Evolutionary conservation across 805 yeast species (phyloP).

Genomic region (Ogataea siamensis): DNA sequence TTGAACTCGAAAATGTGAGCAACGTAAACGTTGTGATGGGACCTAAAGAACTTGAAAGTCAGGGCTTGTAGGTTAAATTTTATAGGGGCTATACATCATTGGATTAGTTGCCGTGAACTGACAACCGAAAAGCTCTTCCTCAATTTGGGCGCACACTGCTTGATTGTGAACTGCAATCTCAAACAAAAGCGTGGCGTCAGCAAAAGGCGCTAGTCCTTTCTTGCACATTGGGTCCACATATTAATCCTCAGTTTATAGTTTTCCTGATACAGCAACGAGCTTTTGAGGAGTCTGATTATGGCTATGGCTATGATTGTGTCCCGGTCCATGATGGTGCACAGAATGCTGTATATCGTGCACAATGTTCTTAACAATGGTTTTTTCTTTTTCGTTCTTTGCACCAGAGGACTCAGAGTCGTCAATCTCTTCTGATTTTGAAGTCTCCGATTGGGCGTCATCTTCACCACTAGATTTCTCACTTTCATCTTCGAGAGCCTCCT

Average conservation of each 20-base stretch:
- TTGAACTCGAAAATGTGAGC: conserved; percentile 2
- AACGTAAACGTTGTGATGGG: conserved; percentile 2
- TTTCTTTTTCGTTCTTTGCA: conserved; percentile 2
- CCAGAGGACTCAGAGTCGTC: conserved; percentile 3
- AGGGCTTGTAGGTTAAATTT: conserved; percentile 2
- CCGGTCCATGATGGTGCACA: conserved; percentile 1
- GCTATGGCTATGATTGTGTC: conserved; percentile 3
- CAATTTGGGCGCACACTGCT: conserved; percentile 3
- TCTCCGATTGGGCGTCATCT: conserved; percentile 2
- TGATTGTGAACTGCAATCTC: conserved; percentile 3
- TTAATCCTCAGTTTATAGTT: conserved; percentile 1
- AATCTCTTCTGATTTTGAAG: conserved; percentile 1
- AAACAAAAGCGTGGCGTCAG: conserved; percentile 3
- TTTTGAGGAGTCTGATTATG: conserved; percentile 2
- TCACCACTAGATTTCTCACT: conserved; percentile 1
- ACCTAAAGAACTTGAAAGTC: conserved; percentile 2
- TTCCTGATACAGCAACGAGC: conserved; percentile 2
- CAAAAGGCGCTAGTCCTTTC: conserved; percentile 3
- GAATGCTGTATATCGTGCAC: conserved; percentile 2
- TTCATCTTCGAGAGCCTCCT: conserved; percentile 3
- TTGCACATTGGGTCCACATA: conserved; percentile 1
- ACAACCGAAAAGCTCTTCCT: conserved; percentile 2
- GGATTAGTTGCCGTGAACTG: conserved; percentile 2
- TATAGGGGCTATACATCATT: conserved; percentile 1
- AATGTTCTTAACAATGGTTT: background rate